Conservation (phyloP, 2,329 filamentous ascomycete genomes). For the Paecilomyces fulvus region DNA sequence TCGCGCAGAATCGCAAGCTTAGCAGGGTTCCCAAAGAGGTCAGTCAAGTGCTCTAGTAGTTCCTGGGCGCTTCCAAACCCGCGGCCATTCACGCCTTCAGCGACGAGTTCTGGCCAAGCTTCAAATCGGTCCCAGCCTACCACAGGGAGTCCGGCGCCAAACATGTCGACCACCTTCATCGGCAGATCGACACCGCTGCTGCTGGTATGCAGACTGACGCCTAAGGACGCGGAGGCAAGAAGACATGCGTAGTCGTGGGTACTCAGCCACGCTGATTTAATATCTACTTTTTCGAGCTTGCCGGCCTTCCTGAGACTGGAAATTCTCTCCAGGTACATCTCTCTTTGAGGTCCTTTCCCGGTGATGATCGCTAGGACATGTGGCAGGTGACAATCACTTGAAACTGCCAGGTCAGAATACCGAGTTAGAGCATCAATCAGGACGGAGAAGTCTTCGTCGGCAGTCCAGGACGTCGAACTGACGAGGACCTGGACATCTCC, state of each 20-base stretch:
- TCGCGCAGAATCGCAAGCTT: conserved; percentile 55
- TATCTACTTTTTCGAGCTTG: conserved; percentile 59
- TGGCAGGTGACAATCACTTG: conserved; percentile 45
- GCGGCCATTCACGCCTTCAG: conserved; percentile 73
- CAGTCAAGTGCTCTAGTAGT: conserved; percentile 53
- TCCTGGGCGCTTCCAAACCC: conserved; percentile 69
- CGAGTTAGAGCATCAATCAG: conserved; percentile 71
- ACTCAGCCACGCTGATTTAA: conserved; percentile 77
- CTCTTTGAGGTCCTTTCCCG: conserved; percentile 80
- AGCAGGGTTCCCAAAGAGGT: conserved; percentile 52
- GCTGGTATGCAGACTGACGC: conserved; percentile 84
- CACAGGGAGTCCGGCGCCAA: conserved; percentile 85
- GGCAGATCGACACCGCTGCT: conserved; percentile 92
- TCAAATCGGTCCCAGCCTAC: conserved; percentile 78
- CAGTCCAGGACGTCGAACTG: conserved; percentile 94
- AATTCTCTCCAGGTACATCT: conserved; percentile 63
- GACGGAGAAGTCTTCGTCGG: conserved; percentile 88
- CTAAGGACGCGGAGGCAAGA: conserved; percentile 77
- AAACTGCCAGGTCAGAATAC: conserved; percentile 54
- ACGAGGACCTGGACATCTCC: conserved; percentile 63
- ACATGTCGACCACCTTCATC: conserved; percentile 99
- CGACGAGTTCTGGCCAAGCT: conserved; percentile 85
- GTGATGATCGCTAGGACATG: conserved; percentile 82
- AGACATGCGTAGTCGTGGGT: conserved; percentile 76
- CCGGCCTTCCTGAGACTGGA: conserved; percentile 50